Conservation (phyloP, 2,329 filamentous ascomycete species). For the Bimuria novae-zelandiae region DNA sequence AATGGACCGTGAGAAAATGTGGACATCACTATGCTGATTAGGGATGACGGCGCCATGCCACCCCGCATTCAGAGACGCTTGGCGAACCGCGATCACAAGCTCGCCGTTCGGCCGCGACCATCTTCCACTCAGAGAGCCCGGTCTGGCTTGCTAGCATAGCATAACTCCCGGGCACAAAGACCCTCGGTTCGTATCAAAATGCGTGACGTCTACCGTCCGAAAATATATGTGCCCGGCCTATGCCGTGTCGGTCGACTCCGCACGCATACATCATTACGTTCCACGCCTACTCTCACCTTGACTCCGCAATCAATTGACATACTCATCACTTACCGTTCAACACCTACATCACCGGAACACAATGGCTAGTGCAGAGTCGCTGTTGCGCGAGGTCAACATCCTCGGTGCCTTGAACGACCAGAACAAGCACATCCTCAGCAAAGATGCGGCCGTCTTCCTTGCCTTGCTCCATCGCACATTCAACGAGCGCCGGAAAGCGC, state of each 20-base stretch:
- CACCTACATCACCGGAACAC: conserved; percentile 12
- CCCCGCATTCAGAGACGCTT: conserved; percentile 36
- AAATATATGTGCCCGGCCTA: conserved; percentile 29
- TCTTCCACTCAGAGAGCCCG: conserved; percentile 36
- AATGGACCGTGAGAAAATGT: conserved; percentile 16
- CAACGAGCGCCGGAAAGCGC: conserved; percentile 82
- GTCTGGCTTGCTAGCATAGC: conserved; percentile 36
- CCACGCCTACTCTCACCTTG: conserved; percentile 10
- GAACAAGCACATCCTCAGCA: conserved; percentile 88
- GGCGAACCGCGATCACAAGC: conserved; percentile 42
- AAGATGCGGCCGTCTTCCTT: conserved; percentile 87
- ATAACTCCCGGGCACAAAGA: conserved; percentile 27
- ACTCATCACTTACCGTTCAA: conserved; percentile 11
- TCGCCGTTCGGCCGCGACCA: conserved; percentile 25
- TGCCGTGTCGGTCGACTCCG: conserved; percentile 30
- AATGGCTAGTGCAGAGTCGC: conserved; percentile 63
- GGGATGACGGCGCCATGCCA: neutral
- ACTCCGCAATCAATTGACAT: conserved; percentile 2
- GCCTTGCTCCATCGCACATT: conserved; percentile 94
- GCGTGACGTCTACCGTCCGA: conserved; percentile 40
- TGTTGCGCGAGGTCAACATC: conserved; percentile 87
- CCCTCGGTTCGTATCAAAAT: conserved; percentile 41
- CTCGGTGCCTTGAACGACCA: conserved; percentile 77
- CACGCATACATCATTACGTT: conserved; percentile 33
- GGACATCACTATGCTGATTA: too few species aligned